Evolutionary conservation across 306 rosid species (phyloP).

Genomic region (Canavalia gladiata): DNA sequence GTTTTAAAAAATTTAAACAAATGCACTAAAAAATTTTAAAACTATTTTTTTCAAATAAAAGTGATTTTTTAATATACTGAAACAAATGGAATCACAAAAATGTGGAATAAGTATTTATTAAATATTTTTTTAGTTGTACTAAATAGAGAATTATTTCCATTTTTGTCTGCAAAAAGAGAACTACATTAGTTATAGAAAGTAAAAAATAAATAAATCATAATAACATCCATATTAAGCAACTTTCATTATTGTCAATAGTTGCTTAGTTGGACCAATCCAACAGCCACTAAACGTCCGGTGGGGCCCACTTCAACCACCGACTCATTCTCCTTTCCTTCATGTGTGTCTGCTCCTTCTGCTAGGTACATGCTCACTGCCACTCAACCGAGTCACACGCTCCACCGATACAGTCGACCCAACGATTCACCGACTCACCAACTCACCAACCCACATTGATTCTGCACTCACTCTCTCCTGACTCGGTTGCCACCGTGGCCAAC

Average conservation of each 20-base stretch:
- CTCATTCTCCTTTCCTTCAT: slow-evolving; percentile 6
- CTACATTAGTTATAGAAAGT: no score
- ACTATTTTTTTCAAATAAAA: no score
- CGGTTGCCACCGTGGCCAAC: slow-evolving; percentile 48
- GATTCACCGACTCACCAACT: slow-evolving; percentile 31
- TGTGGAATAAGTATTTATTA: no score
- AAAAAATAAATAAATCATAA: no score
- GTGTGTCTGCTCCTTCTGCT: neutral
- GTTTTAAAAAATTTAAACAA: no score
- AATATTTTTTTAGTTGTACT: no score
- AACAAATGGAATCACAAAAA: no score
- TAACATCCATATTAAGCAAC: no score
- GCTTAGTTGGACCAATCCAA: slow-evolving; percentile 46
- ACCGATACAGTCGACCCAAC: slow-evolving; percentile 10
- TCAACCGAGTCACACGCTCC: slow-evolving; percentile 7
- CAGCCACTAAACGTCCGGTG: slow-evolving; percentile 3
- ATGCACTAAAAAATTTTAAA: no score
- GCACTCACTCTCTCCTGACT: slow-evolving; percentile 25
- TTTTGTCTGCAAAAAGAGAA: no score
- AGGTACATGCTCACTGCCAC: slow-evolving; percentile 5
- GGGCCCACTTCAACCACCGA: slow-evolving; percentile 54
- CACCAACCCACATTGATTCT: neutral
- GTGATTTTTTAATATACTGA: no score
- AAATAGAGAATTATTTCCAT: no score
- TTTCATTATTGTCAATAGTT: neutral